These are phyloP conservation scores for Pelargonium cotyledonis DNA, from an alignment of 441 rosid genomes.

Conservation along the genomic window DNA sequence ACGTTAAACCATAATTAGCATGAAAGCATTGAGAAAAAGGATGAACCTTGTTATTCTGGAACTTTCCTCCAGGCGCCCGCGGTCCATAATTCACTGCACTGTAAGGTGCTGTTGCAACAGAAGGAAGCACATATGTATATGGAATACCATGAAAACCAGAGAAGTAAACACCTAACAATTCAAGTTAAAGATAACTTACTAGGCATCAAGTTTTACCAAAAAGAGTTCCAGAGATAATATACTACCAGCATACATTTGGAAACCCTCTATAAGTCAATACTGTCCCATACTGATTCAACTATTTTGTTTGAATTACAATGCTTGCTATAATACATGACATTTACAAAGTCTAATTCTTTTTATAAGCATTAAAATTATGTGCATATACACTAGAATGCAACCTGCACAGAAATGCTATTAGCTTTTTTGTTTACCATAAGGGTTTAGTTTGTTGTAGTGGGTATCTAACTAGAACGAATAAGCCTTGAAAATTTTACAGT, in stretches of 20 bases:
- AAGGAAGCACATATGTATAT: conserved; percentile 57
- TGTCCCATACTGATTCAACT: background rate
- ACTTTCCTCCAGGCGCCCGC: conserved; percentile 68
- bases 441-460: background rate
- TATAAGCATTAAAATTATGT: background rate
- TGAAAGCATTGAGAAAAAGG: conserved; percentile 11
- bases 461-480: conserved; percentile 4
- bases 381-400: background rate
- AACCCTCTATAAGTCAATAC: background rate
- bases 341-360: background rate
- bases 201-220: conserved; percentile 2
- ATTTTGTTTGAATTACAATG: background rate
- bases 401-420: background rate
- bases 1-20: background rate
- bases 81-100: conserved; percentile 62
- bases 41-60: conserved; percentile 77
- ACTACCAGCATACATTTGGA: background rate
- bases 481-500: background rate
- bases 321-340: background rate
- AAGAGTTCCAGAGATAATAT: background rate
- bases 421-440: background rate
- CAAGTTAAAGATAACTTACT: conserved; percentile 43
- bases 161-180: conserved; percentile 50
- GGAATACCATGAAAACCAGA: conserved; percentile 69
- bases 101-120: conserved; percentile 72